Evolutionary conservation across 495 filamentous ascomycete species (phyloP), one percentile per base, ranked within the genome.

Genomic region (Oidiodendron maius): DNA sequence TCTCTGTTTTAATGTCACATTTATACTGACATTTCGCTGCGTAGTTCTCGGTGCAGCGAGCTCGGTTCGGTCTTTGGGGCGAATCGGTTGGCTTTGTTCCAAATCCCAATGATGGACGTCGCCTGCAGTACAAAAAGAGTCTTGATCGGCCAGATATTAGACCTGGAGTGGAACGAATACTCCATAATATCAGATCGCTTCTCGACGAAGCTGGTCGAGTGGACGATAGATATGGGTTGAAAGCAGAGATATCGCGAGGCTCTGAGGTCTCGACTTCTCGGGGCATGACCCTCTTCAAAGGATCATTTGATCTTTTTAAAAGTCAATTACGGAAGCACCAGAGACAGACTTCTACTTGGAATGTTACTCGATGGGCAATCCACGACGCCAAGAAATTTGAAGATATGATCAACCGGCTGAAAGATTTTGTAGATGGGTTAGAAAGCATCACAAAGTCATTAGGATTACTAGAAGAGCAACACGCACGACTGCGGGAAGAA

Each of bases 321-420:
- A 16, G 17, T 23, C 25, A 41, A 1, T 39, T 55, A 10, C 36
- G 48, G 11, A 48, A 43, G 20, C 41, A 59, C 18, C 51, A 59
- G 32, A 56, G 53, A 28, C 38, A 53, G 26, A 45, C 41, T 15
- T 53, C 57, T 3, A 42, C 39, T 20, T 40, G 26, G 36, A 51
- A 42, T 6, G 48, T 57, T 9, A 62, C 57, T 12, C 40, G 38
- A 44, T 60, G 60, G 54, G 46, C 57, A 8, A 34, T 62, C 5
- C 49, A 60, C 46, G 53, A 50, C n/a, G 48, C 35, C 3, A 38
- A 42, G 9, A 52, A 56, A 26, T 62, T 62, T 38, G 50, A 54
- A 20, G 48, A 16, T 17, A 50, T 50, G 12, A 25, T 62, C 38
- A 42, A 55, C 4, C 42, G 37, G 11, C 53, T 62, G 18, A 58